These are phyloP conservation scores for Afroboletus lepidellus DNA, from an alignment of 1,284 basidiomycete genomes.

Conservation along the genomic window DNA sequence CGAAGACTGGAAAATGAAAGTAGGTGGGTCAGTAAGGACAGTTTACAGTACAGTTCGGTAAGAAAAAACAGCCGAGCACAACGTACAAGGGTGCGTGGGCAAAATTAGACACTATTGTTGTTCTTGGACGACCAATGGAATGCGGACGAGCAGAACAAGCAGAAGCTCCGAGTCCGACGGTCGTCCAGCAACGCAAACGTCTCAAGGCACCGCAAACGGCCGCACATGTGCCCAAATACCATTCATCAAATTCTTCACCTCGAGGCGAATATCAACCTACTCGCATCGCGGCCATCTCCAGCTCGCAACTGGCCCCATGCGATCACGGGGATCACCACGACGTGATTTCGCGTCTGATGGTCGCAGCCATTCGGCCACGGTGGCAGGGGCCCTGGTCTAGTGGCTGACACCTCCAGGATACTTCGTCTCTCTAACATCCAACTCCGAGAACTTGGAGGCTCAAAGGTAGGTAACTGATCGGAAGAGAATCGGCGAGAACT, in stretches of 20 bases:
- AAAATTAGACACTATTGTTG: constrained; percentile 1
- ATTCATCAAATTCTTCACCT: background rate
- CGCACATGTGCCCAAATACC: background rate
- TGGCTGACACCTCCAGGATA: too few species aligned
- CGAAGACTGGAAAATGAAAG: constrained; percentile 23
- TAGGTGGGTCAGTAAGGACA: constrained; percentile 9
- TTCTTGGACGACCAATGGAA: too few species aligned
- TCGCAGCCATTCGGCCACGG: too few species aligned
- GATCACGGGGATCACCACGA: background rate
- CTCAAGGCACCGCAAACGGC: background rate
- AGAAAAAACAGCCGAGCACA: background rate
- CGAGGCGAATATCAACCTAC: background rate
- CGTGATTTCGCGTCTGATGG: background rate
- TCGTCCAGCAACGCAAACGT: background rate
- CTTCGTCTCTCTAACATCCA: too few species aligned
- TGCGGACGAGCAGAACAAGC: background rate
- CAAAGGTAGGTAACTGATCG: too few species aligned
- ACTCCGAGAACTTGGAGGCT: too few species aligned
- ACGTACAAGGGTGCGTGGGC: constrained; percentile 3
- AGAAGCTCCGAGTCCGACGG: background rate
- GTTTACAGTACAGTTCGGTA: background rate
- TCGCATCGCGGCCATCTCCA: background rate
- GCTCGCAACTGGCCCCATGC: too few species aligned
- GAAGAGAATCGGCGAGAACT: too few species aligned
- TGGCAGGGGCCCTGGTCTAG: too few species aligned